Conservation (phyloP, 805 yeast species). For the Kodamaea restingae region DNA sequence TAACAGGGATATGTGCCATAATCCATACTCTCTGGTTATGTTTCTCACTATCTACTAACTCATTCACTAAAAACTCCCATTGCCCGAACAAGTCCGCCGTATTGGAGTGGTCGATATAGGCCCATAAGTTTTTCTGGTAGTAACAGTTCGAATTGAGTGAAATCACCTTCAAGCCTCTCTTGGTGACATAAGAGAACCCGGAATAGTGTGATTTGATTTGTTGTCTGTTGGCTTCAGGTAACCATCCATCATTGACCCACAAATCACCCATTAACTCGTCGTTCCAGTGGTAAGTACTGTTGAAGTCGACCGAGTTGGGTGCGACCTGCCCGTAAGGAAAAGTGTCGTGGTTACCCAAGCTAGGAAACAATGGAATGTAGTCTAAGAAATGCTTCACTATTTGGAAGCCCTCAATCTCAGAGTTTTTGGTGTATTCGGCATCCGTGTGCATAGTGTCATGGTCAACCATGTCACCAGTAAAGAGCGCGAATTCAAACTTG, state of each 20-base stretch:
- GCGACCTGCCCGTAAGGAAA: constrained; percentile 72
- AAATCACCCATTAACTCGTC: constrained; percentile 34
- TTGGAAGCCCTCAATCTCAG: constrained; percentile 66
- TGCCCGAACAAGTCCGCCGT: constrained; percentile 62
- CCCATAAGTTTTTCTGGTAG: constrained; percentile 54
- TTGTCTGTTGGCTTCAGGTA: constrained; percentile 21
- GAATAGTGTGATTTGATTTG: constrained; percentile 48
- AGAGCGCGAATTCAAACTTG: constrained; percentile 56
- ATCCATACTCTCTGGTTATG: constrained; percentile 68
- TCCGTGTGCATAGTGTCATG: constrained; percentile 53
- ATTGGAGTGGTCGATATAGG: constrained; percentile 49
- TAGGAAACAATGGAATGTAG: constrained; percentile 55
- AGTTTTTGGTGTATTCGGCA: constrained; percentile 61
- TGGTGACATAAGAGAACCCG: constrained; percentile 55
- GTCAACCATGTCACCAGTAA: constrained; percentile 74
- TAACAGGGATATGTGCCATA: constrained; percentile 62
- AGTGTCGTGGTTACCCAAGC: constrained; percentile 68
- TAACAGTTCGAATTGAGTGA: constrained; percentile 65
- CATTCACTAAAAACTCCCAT: constrained; percentile 56
- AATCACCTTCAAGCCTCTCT: constrained; percentile 54
- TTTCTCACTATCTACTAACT: constrained; percentile 55
- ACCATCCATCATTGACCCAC: constrained; percentile 37
- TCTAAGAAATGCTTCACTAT: constrained; percentile 51
- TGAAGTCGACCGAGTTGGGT: constrained; percentile 33
- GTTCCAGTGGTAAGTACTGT: constrained; percentile 35